Base-by-base conservation (phyloP, 805 yeast species). In the Pichia nakasei region DNA sequence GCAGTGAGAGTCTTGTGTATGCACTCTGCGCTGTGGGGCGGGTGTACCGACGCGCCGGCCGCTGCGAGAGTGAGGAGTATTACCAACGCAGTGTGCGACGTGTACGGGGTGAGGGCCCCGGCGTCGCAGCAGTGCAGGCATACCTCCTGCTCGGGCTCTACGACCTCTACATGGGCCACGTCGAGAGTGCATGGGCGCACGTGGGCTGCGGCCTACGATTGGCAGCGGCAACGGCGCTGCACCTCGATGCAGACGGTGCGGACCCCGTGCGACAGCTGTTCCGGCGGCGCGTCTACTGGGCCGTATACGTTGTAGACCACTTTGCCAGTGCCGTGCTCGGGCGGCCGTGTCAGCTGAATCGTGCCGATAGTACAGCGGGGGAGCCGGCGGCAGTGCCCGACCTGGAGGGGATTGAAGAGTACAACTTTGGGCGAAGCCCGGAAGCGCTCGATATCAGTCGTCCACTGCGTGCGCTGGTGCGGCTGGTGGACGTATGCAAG, bases 341-440 rank as follows among this genome's bases (percentile, higher is more conserved):
- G 3, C 60, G 83, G 41, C 81, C 82, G 0, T 70, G 80, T 0
- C 60, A 72, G 1, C 57, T 79, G 41, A 74, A 77, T 52, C 65
- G 73, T 40, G 67, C 72, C 37, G 80, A 79, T 49, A 76, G 84
- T 0, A 71, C 82, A 0, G 75, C 79, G 13, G 77, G 78, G 0
- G 82, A 76, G 47, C 68, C n/a, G n/a, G n/a, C n/a, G n/a, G n/a
- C n/a, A n/a, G 63, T 78, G 45, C 84, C 84, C 0, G 82, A 77
- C 52, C 64, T 78, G 41, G 76, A 72, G 39, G 75, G 82, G 68
- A 77, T 80, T n/a, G 76, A 73, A 45, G 82, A 78, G 29, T 79
- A 43, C 68, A 56, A 66, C 72, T 45, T 78, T 66, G 52, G 54
- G 40, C 40, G 62, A 47, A 43, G 46, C 36, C 50, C 44, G 32